Conservation (phyloP, 1,284 basidiomycete species). For the Cryptococcus amylolentus region DNA sequence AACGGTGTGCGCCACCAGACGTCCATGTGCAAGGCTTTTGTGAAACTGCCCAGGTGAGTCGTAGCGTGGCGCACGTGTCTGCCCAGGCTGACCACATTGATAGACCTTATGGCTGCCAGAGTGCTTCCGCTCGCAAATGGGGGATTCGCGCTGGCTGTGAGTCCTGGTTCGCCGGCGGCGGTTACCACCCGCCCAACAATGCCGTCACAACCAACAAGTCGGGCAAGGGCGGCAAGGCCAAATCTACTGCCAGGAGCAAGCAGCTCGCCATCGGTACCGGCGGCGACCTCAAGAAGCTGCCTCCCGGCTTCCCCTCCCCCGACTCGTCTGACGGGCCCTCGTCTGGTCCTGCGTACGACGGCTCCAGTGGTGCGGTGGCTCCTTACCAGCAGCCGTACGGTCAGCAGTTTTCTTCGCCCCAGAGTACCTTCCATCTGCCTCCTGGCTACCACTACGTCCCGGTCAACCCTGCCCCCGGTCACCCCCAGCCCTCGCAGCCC, state of each 20-base stretch:
- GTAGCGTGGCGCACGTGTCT: too few species aligned
- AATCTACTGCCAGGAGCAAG: constrained; percentile 31
- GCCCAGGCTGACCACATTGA: too few species aligned
- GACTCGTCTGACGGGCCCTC: constrained; percentile 26
- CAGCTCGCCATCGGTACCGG: constrained; percentile 35
- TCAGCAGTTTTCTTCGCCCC: constrained; percentile 4
- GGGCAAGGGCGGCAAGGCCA: constrained; percentile 24
- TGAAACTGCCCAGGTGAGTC: constrained; percentile 36
- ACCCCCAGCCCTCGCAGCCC: constrained; percentile 16
- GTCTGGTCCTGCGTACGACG: constrained; percentile 34
- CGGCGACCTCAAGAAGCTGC: constrained; percentile 6
- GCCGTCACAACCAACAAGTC: constrained; percentile 4
- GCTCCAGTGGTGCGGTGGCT: constrained; percentile 8
- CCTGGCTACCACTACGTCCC: constrained; percentile 38
- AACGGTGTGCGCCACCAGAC: constrained; percentile 51
- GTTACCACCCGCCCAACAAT: constrained; percentile 34
- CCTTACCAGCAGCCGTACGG: background rate
- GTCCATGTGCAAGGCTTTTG: constrained; percentile 49
- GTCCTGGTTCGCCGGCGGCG: constrained; percentile 40
- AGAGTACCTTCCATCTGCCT: constrained; percentile 11
- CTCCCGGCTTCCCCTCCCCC: constrained; percentile 8
- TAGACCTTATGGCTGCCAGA: constrained; percentile 47
- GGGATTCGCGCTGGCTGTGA: constrained; percentile 48
- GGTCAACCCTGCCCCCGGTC: constrained; percentile 14
- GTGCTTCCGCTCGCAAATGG: constrained; percentile 48